These are phyloP conservation scores for Rhizophora apiculata DNA, from an alignment of 345 rosid genomes.

Conservation along the genomic window DNA sequence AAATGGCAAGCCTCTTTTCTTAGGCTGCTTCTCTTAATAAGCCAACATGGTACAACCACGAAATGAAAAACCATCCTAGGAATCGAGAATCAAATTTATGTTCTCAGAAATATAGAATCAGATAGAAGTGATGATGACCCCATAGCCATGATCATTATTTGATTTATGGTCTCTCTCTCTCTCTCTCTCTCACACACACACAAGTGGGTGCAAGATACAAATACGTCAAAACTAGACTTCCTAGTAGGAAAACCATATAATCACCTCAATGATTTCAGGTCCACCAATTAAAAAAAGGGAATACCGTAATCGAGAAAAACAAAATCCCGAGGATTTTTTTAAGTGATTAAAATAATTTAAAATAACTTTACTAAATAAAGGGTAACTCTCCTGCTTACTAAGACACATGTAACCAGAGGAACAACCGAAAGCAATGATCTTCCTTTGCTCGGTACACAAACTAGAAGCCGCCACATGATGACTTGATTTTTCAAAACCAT, in stretches of 20 bases:
- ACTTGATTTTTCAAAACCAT: neutral
- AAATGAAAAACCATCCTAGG: conserved; percentile 30
- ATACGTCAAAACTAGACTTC: conserved; percentile 55
- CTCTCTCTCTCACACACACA: conserved; percentile 12
- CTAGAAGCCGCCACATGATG: conserved; percentile 50
- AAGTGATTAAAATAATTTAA: neutral
- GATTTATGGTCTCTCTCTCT: conserved; percentile 16
- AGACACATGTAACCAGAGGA: neutral
- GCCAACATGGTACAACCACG: conserved; percentile 34
- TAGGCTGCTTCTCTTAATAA: conserved; percentile 23
- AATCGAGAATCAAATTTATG: conserved; percentile 31
- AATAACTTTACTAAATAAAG: neutral
- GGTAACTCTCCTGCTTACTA: conserved; percentile 5
- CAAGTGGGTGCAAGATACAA: conserved; percentile 48
- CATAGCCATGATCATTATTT: conserved; percentile 38
- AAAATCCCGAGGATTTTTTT: neutral
- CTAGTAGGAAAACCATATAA: conserved; percentile 18
- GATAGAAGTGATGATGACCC: conserved; percentile 50
- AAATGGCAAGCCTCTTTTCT: conserved; percentile 5
- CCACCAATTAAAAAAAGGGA: conserved; percentile 25
- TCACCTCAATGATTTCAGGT: conserved; percentile 50
- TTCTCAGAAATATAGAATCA: conserved; percentile 38
- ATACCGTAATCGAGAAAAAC: conserved; percentile 12
- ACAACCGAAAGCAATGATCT: conserved; percentile 23
- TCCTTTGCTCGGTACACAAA: conserved; percentile 43